Evolutionary conservation across 139 green algal species (phyloP).

Genomic region (Micractinium conductrix): DNA sequence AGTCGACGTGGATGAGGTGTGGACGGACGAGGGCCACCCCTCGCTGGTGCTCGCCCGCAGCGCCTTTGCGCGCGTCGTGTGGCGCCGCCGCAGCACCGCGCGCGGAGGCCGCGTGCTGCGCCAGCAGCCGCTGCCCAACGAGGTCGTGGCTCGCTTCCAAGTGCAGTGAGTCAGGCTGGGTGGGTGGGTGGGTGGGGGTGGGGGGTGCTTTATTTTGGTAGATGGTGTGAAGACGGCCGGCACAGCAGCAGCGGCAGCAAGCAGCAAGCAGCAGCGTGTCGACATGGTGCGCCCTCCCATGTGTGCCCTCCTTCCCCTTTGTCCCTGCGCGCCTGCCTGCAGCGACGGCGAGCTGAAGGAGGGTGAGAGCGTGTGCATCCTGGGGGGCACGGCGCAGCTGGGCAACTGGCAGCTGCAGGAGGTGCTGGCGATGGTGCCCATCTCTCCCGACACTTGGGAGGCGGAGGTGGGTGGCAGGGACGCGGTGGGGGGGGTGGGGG

Average conservation of each 20-base stretch:
- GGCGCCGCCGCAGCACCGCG: constrained; percentile 8
- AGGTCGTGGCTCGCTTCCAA: constrained; percentile 64
- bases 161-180: constrained; percentile 37
- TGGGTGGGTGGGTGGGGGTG: too few relatives aligned
- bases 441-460: constrained; percentile 44
- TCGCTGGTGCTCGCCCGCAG: constrained; percentile 58
- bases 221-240: too few relatives aligned
- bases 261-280: too few relatives aligned
- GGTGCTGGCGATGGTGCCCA: constrained; percentile 59
- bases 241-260: too few relatives aligned
- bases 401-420: constrained; percentile 82
- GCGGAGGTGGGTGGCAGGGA: constrained; percentile 64
- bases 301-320: not conserved
- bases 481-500: too few relatives aligned
- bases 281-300: too few relatives aligned
- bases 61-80: constrained; percentile 74
- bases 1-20: constrained; percentile 32
- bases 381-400: constrained; percentile 70
- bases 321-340: not conserved
- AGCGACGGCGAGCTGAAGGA: constrained; percentile 52
- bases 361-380: constrained; percentile 66
- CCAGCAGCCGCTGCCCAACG: constrained; percentile 28
- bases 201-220: too few relatives aligned
- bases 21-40: constrained; percentile 61
- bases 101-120: not conserved